These are phyloP conservation scores for Fusarium algeriense DNA, from an alignment of 2,329 filamentous ascomycete genomes.

Conservation along the genomic window DNA sequence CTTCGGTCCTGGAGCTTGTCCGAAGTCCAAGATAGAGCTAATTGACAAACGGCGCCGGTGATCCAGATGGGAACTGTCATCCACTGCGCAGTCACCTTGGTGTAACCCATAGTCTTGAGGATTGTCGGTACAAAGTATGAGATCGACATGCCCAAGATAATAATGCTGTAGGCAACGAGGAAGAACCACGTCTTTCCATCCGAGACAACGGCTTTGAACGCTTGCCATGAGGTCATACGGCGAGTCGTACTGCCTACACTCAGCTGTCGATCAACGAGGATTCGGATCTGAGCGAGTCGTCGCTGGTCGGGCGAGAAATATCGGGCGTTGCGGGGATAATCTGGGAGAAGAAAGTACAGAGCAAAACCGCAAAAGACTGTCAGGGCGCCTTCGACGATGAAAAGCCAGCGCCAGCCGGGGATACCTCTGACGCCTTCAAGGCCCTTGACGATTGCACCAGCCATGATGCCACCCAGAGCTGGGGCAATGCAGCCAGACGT, in stretches of 20 bases:
- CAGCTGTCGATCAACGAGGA: conserved; percentile 18
- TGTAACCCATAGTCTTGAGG: conserved; percentile 61
- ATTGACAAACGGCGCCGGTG: neutral
- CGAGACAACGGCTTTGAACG: conserved; percentile 12
- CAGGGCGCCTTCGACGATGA: conserved; percentile 28
- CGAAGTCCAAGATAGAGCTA: conserved; percentile 15
- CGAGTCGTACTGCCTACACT: neutral
- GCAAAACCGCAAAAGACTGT: conserved; percentile 13
- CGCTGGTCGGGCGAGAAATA: conserved; percentile 16
- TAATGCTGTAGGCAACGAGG: conserved; percentile 62
- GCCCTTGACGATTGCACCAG: conserved; percentile 26
- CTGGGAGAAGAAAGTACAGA: conserved; percentile 26
- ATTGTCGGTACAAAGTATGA: conserved; percentile 68
- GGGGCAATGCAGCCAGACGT: conserved; percentile 28
- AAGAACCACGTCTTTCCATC: conserved; percentile 57
- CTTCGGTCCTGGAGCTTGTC: conserved; percentile 11
- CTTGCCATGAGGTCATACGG: conserved; percentile 18
- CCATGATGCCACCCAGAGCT: conserved; percentile 30
- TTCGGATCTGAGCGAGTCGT: conserved; percentile 15
- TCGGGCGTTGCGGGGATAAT: conserved; percentile 20
- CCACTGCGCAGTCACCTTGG: conserved; percentile 52
- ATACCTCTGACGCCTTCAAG: conserved; percentile 24
- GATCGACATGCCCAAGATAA: conserved; percentile 60
- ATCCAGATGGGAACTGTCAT: conserved; percentile 29
- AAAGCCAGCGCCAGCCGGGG: conserved; percentile 30